Evolutionary conservation across 345 rosid genomes (phyloP), one percentile per base, ranked within the genome.

Genomic region (Eucalyptus virginea): DNA sequence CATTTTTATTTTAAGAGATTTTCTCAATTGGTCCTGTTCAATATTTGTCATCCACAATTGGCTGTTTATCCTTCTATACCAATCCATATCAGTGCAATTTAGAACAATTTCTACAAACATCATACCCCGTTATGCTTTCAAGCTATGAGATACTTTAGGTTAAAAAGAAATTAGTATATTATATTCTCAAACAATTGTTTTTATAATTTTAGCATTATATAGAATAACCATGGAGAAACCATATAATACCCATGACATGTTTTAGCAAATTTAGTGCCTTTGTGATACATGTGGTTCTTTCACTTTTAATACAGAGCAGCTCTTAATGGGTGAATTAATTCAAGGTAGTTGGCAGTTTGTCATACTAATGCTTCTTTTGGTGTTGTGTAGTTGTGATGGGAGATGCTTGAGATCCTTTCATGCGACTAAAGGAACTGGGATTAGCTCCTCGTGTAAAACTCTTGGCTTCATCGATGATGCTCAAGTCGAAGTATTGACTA

Each of bases 391-490:
- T 62, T 96, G 96, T 92, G 94, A 94, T 60, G 97, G 98, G 89
- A 91, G 92, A 90, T 95, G 97, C 94, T 90, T 94, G 96, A 93
- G 97, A 91, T 92, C 97, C 50, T 96, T 95, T 92, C 97, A 96
- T 91, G 94, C 97, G 47, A 93, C 96, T 60, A 86, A 88, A 86
- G 90, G 72, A 69, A 91, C 90, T 85, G 97, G 95, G 86, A 49
- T 24, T 34, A 90, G 90, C 26, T 44, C 93, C 89, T 21, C 2
- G 5, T 96, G 98, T 45, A 89, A 90, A 88, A 92, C 96, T n/a
- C 94, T 96, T 92, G 96, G 97, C 89, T 94, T 90, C 91, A 88
- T 81, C 15, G 67, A 89, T 67, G 77, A 86, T 81, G 88, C 69
- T 88, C 92, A 94, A 92, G 89, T 93, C 91, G 92, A 95, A 87